Base-by-base conservation (phyloP, 306 rosid species). In the Cajanus cajan region DNA sequence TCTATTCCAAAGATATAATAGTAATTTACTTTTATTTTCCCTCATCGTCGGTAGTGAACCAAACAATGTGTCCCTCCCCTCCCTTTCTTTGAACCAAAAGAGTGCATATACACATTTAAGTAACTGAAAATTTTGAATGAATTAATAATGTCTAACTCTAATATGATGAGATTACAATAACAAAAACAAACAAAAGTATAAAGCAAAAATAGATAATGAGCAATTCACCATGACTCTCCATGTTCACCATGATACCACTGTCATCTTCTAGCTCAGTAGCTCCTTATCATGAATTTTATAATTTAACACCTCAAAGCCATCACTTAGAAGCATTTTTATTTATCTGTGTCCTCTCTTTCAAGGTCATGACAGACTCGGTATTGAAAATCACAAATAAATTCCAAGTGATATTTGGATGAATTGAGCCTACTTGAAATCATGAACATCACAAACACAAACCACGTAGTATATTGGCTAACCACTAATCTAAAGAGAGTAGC, bases 401-500 rank as follows among this genome's bases (percentile, higher is more conserved):
- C 58, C 40, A 68, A 43, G 36, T 22, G 14, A 44, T 14, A 68
- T 43, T 69, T 15, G 40, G 28, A 7, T 18, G 28, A 16, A 52
- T 47, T 14, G 8, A 4, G 54, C 54, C 59, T 3, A 12, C 36
- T 3, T 18, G 40, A 33, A 33, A 15, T 71, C 40, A 59, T 22
- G 40, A 59, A 28, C 66, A 59, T 13, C 31, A 28, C 31, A 28
- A 28, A n/a, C 8, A 62, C 39, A 80, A 72, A 24, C 31, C 14
- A 59, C 24, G 18, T 16, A 12, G 59, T 41, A 24, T 41, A 68
- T 11, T 47, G 19, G 22, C 44, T 62, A 73, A 57, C 45, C 37
- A 57, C 19, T 66, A 37, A 76, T 37, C 9, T 59, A 75, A 77
- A 69, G 72, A 62, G 14, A 61, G 61, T 25, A 25, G 39, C 73